Percentiles rank a stretch among this genome's conserved stretches.
phyloP scores from a whole-genome alignment of 768 basidiomycete genomes.

The Myochromella boudieri region DNA sequence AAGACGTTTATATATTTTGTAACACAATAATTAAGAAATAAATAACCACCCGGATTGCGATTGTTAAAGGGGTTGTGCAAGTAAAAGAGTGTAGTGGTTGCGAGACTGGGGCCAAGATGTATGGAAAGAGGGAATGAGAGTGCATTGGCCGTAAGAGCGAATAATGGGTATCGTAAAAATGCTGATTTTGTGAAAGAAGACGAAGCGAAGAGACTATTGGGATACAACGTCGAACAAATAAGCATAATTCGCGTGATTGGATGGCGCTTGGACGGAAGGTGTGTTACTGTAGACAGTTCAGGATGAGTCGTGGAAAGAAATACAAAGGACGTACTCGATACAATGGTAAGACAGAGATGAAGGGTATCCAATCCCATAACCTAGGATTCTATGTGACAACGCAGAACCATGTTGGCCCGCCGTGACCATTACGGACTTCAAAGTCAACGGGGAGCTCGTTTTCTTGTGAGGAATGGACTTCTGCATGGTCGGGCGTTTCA shows the following conservation, averaged over 20 bases:
- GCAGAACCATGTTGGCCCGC: constrained; percentile 2
- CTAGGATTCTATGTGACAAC: constrained; percentile 6
- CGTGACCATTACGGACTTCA: not conserved
- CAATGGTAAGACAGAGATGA: not conserved
- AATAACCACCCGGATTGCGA: too few relatives aligned
- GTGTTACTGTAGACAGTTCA: not conserved
- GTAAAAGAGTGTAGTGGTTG: not conserved
- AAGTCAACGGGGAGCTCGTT: constrained; percentile 6
- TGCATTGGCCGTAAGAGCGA: not conserved
- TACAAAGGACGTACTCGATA: constrained; percentile 11
- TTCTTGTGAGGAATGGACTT: not conserved
- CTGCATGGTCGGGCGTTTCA: not conserved
- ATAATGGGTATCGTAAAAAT: not conserved
- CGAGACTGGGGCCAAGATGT: not conserved
- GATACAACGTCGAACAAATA: not conserved
- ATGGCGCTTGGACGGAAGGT: not conserved
- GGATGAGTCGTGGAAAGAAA: too few relatives aligned
- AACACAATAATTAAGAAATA: too few relatives aligned
- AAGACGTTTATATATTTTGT: too few relatives aligned
- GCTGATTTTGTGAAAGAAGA: not conserved
- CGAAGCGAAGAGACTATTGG: not conserved
- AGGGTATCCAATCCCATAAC: not conserved
- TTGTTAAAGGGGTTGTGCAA: too few relatives aligned
- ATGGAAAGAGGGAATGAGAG: not conserved
- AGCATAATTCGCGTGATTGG: not conserved